Evolutionary conservation across 352 stramenopile species (phyloP).

Genomic region (Elongisporangium senticosum): DNA sequence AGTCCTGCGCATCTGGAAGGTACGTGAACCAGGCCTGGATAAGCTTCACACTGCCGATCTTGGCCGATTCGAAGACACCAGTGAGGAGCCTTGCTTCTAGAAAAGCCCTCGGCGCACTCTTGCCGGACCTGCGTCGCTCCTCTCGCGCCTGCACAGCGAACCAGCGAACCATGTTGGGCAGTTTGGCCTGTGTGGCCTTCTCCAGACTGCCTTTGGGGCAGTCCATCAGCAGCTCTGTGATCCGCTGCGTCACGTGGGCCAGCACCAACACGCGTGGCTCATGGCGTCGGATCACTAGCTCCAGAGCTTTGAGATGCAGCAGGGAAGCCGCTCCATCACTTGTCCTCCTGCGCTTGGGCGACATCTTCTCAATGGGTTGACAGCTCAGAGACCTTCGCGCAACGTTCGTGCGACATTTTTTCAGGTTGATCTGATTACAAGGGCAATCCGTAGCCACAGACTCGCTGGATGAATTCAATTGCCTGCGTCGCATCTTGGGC

Average conservation of each 20-base stretch:
- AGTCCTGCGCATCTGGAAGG: background rate
- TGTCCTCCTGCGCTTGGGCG: too few species aligned
- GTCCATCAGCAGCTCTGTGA: background rate
- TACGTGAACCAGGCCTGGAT: background rate
- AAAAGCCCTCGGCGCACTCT: background rate
- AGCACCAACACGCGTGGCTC: background rate
- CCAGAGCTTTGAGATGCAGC: background rate
- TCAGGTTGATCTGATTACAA: background rate
- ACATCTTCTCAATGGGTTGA: too few species aligned
- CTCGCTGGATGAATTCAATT: slow-evolving; percentile 15
- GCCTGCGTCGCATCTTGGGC: slow-evolving; percentile 7
- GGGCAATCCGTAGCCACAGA: slow-evolving; percentile 22
- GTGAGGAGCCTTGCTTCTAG: background rate
- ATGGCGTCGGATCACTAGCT: background rate
- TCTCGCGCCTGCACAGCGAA: background rate
- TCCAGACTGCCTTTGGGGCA: background rate
- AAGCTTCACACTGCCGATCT: background rate
- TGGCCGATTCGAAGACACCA: background rate
- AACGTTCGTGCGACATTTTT: too few species aligned
- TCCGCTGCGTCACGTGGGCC: background rate
- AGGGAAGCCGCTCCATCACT: too few species aligned
- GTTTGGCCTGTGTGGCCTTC: background rate
- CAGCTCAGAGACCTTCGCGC: too few species aligned
- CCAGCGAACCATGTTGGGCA: background rate
- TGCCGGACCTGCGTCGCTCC: background rate